phyloP scores from a whole-genome alignment of 2,329 filamentous ascomycete species.

The Ophiostoma sp. region DNA sequence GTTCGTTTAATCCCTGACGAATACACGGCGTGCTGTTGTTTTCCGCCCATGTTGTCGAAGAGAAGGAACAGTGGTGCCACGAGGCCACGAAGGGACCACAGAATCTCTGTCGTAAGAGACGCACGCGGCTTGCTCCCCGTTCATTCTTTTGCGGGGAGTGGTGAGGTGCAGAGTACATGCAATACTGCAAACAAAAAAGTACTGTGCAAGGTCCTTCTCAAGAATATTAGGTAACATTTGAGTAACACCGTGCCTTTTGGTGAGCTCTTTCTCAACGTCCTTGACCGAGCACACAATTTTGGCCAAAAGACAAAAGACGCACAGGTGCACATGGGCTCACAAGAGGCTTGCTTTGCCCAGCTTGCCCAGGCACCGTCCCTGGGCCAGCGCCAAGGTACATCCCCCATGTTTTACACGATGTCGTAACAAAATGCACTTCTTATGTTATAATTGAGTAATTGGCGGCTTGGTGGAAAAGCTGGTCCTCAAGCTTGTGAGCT shows the following conservation, averaged over 20 bases:
- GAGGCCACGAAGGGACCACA: neutral
- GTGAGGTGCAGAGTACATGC: neutral
- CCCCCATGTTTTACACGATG: neutral
- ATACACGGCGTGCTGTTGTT: neutral
- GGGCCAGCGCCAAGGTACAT: neutral
- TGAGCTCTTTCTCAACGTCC: neutral
- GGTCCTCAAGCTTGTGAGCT: neutral
- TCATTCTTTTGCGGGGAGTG: neutral
- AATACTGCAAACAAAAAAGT: neutral
- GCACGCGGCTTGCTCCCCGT: neutral
- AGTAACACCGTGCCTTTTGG: neutral
- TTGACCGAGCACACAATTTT: neutral
- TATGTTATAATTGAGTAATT: slow-evolving; percentile 8
- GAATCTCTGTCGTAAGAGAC: neutral
- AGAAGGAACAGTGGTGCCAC: neutral
- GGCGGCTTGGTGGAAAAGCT: neutral
- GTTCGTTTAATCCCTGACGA: neutral
- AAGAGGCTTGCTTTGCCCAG: neutral
- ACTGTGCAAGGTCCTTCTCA: neutral
- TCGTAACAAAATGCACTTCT: neutral
- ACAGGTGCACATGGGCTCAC: neutral
- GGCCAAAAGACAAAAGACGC: too few species aligned
- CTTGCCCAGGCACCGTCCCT: neutral
- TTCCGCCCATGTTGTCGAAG: neutral
- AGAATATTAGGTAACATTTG: neutral